Evolutionary conservation across 371 early-diverging fungal genomes (phyloP), one percentile per base, ranked within the genome.

Genomic region (Blakeslea trispora): DNA sequence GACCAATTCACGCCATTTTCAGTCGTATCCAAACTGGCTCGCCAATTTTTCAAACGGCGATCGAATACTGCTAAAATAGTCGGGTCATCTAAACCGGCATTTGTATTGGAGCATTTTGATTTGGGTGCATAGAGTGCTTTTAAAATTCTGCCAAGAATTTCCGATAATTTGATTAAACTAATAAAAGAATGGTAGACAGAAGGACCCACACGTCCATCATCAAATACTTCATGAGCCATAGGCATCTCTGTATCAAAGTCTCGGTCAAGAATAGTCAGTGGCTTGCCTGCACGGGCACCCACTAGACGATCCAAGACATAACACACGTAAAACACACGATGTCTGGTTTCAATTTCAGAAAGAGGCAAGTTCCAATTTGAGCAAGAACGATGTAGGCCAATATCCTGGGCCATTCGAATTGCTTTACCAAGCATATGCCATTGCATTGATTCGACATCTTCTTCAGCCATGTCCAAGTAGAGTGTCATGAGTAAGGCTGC

Each of bases 361-460:
- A 61, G 51, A 21, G 81, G 79, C 18, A 84, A 58, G 40, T 78
- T 74, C 75, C 82, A 79, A 45, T 79, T 69, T 5, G 66, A 50
- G 52, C 77, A 79, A 13, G 82, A 82, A 24, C 86, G 79, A 59
- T 88, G 88, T 55, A 88, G 66, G 0, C 88, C 88, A 45, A 88
- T 43, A 54, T 88, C 88, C 59, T 86, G 84, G 5, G 86, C 86
- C 81, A 84, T 81, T 11, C 86, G 75, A 23, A 81, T 85, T 5
- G 88, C 86, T 53, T 69, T 76, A 13, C 88, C 88, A 14, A 84
- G 68, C 17, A 72, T 76, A 59, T 71, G 77, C 84, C 84, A 86
- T 54, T 79, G 79, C 15, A 71, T 50, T 11, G 72, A 71, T 13
- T 79, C 79, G 5, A 66, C 67, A 55, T 74, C 74, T 9, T 64